A percentile compares a stretch with the other conserved stretches of the same genome.
Evolutionary conservation across 2,329 filamentous ascomycete species (phyloP).

Genomic region (Teratosphaeria nubilosa): DNA sequence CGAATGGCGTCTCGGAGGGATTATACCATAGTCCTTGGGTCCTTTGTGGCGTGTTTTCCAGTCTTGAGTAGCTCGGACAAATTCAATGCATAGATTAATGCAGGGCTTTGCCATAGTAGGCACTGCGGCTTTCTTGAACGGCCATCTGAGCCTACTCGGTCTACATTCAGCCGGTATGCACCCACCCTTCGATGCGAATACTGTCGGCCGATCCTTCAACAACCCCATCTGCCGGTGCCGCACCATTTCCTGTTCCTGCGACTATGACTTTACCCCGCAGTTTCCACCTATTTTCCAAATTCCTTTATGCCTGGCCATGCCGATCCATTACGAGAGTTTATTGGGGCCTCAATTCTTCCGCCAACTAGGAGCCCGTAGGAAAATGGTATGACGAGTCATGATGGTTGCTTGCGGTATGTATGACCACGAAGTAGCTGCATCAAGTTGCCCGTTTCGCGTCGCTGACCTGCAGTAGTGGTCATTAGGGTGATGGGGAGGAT

Average conservation of each 20-base stretch:
- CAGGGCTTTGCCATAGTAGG: not conserved
- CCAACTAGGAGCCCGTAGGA: not conserved
- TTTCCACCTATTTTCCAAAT: not conserved
- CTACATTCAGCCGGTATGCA: not conserved
- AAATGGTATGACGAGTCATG: no score
- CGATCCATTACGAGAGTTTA: not conserved
- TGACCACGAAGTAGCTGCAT: no score
- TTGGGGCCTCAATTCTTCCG: not conserved
- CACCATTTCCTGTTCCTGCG: not conserved
- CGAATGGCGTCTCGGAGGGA: not conserved
- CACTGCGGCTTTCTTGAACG: not conserved
- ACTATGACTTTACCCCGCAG: not conserved
- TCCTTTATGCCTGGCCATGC: not conserved
- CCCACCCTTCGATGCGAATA: not conserved
- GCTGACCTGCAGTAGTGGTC: not conserved
- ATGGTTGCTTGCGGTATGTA: no score
- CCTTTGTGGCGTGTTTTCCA: not conserved
- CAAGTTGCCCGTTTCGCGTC: no score
- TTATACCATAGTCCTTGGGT: not conserved
- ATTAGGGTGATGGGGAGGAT: not conserved
- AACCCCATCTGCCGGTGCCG: not conserved
- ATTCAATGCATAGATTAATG: not conserved
- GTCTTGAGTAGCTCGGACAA: not conserved
- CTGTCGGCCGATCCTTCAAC: not conserved
- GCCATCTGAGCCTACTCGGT: not conserved